These are phyloP conservation scores for Dacryopinax spathularia DNA, from an alignment of 768 basidiomycete genomes.

Conservation along the genomic window DNA sequence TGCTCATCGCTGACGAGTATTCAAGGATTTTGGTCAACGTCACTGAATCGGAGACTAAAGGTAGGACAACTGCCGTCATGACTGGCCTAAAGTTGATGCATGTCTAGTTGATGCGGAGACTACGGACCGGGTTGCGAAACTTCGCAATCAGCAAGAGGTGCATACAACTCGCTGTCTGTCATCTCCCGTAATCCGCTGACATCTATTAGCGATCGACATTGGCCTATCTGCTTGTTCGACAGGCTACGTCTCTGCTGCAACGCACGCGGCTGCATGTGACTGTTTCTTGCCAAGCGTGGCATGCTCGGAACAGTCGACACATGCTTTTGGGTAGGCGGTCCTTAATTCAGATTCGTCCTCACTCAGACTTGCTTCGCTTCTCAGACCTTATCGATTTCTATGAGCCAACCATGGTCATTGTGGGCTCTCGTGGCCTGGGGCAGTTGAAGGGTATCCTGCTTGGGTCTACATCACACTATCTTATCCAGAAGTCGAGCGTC, in stretches of 20 bases:
- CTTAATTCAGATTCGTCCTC: background rate
- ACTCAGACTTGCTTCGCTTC: background rate
- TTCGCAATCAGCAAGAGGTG: constrained; percentile 90
- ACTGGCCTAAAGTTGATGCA: background rate
- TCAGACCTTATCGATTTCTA: constrained; percentile 65
- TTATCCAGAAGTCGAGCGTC: constrained; percentile 86
- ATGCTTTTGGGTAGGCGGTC: constrained; percentile 56
- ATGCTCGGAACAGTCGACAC: constrained; percentile 86
- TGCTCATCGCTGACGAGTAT: background rate
- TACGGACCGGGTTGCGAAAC: constrained; percentile 59
- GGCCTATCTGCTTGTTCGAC: constrained; percentile 76
- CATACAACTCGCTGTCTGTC: too few species aligned
- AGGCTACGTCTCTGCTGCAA: constrained; percentile 78
- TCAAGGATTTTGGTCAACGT: constrained; percentile 69
- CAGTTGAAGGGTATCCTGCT: constrained; percentile 84
- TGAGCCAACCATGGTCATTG: constrained; percentile 83
- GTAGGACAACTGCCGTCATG: constrained; percentile 29
- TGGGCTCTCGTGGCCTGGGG: constrained; percentile 82
- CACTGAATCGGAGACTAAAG: constrained; percentile 81
- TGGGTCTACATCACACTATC: constrained; percentile 89
- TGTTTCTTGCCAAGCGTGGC: constrained; percentile 87
- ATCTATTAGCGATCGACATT: constrained; percentile 61
- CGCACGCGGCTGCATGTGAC: constrained; percentile 79
- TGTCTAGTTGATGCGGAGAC: constrained; percentile 43
- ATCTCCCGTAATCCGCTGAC: constrained; percentile 8